Conservation (phyloP, 345 rosid genomes). For the Brassica cretica region DNA sequence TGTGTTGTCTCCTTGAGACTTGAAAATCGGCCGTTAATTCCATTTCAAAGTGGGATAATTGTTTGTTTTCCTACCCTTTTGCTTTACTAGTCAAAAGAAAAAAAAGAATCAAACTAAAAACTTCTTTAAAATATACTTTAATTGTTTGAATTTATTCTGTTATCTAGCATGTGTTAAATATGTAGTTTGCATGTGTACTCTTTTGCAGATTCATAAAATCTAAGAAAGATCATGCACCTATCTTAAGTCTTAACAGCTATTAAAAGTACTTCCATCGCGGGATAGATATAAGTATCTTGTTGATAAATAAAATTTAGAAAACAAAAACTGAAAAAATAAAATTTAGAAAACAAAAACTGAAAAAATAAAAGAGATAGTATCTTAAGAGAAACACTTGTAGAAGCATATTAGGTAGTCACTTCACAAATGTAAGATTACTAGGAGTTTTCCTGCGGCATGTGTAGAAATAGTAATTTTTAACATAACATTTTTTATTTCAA, state of each 20-base stretch:
- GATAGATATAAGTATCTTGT: no score
- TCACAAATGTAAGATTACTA: no score
- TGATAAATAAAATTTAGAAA: no score
- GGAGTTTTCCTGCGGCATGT: no score
- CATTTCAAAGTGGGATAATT: background rate
- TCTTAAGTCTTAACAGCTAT: background rate
- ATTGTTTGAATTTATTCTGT: background rate
- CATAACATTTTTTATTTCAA: no score
- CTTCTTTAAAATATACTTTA: background rate
- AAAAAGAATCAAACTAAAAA: background rate
- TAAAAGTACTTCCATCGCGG: no score
- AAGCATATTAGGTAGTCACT: no score
- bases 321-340: no score
- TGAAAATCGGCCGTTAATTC: background rate
- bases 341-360: no score
- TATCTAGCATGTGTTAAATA: background rate
- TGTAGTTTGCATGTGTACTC: background rate
- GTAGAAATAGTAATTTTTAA: no score
- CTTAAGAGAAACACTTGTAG: no score
- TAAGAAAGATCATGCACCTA: background rate
- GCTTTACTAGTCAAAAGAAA: background rate
- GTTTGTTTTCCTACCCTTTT: background rate
- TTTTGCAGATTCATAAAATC: background rate
- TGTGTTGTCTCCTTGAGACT: constrained; percentile 3
- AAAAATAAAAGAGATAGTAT: no score